These are phyloP conservation scores for Ampelomyces quisqualis DNA, from an alignment of 2,329 filamentous ascomycete genomes.

Conservation along the genomic window DNA sequence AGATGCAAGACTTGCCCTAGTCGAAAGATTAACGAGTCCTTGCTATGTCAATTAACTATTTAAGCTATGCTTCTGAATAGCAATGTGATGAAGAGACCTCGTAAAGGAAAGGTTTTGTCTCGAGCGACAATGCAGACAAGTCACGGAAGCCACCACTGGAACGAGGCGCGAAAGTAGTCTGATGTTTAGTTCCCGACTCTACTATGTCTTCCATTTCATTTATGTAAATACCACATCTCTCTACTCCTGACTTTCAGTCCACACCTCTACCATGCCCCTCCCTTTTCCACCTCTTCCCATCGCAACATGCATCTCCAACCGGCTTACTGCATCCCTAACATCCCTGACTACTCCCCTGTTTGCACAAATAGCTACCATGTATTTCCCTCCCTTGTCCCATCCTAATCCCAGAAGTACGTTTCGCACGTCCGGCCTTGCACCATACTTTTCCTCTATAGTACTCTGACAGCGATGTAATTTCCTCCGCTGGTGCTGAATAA, in stretches of 20 bases:
- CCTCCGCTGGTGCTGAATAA: constrained; percentile 16
- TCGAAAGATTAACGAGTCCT: too few relatives aligned
- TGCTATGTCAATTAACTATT: too few relatives aligned
- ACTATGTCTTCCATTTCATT: background rate
- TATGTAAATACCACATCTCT: background rate
- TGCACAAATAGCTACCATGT: constrained; percentile 30
- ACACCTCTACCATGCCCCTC: constrained; percentile 19
- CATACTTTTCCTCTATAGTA: constrained; percentile 7
- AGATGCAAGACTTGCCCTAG: too few relatives aligned
- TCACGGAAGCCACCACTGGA: too few relatives aligned
- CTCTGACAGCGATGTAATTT: constrained; percentile 5
- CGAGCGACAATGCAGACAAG: too few relatives aligned
- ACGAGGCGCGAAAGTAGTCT: too few relatives aligned
- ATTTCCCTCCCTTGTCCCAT: constrained; percentile 1
- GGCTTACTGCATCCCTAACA: constrained; percentile 15
- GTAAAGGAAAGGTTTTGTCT: too few relatives aligned
- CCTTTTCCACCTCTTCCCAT: constrained; percentile 14
- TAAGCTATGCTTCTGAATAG: too few relatives aligned
- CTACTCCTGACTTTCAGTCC: constrained; percentile 13
- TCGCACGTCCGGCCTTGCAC: constrained; percentile 16
- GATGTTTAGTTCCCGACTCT: background rate
- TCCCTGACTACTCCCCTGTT: constrained; percentile 13
- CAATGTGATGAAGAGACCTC: too few relatives aligned
- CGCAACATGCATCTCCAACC: constrained; percentile 24
- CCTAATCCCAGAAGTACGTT: too few relatives aligned